These are phyloP conservation scores for Avena sativa DNA, from an alignment of 176 grass and related monocot genomes.

Conservation along the genomic window DNA sequence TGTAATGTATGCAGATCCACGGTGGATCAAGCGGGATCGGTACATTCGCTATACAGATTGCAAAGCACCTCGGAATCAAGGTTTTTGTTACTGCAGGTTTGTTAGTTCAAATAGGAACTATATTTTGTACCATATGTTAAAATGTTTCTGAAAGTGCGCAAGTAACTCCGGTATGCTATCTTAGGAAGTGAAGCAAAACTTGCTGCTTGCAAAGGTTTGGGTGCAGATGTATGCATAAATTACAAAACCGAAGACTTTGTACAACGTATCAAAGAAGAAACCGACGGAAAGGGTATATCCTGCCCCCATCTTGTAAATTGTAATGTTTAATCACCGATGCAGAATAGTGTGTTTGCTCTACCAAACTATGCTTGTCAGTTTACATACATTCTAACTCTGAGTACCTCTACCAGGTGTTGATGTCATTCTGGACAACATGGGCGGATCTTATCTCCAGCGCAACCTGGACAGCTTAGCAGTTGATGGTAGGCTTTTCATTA, in stretches of 20 bases:
- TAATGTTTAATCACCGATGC: neutral
- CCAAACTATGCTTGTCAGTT: neutral
- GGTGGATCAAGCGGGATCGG: conserved; percentile 96
- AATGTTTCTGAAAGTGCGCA: neutral
- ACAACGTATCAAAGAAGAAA: conserved; percentile 77
- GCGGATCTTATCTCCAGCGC: conserved; percentile 66
- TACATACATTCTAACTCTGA: neutral
- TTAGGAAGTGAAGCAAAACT: conserved; percentile 83
- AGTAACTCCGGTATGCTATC: conserved; percentile 1
- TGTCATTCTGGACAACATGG: conserved; percentile 86
- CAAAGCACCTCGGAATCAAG: conserved; percentile 76
- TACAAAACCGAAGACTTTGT: conserved; percentile 94
- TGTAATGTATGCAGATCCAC: conserved; percentile 65
- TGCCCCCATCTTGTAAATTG: neutral
- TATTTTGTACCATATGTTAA: neutral
- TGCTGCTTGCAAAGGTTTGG: conserved; percentile 74
- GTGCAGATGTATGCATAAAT: conserved; percentile 88
- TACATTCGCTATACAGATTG: conserved; percentile 88
- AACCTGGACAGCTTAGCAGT: conserved; percentile 76
- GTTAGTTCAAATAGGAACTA: neutral
- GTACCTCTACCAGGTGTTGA: conserved; percentile 62
- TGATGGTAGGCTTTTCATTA: conserved; percentile 88
- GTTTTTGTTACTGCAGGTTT: conserved; percentile 87
- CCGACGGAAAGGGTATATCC: conserved; percentile 68
- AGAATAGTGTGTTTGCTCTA: neutral